These are phyloP conservation scores for Fusarium annulatum DNA, from an alignment of 2,329 filamentous ascomycete species.

Conservation along the genomic window DNA sequence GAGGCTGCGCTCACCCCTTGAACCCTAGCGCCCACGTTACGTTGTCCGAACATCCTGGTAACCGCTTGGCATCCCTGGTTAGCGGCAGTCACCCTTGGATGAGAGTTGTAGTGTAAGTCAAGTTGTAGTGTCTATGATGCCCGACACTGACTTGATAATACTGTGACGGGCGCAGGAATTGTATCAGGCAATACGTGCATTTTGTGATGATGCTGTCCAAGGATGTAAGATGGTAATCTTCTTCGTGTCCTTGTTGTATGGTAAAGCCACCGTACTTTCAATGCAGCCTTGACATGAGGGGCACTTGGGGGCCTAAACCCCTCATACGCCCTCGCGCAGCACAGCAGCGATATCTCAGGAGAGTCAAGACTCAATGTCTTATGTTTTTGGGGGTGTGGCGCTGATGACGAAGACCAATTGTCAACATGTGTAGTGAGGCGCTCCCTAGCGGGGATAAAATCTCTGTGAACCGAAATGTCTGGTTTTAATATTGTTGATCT, in stretches of 20 bases:
- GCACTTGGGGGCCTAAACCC: conserved; percentile 17
- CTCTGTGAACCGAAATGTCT: conserved; percentile 23
- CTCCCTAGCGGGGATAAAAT: conserved; percentile 27
- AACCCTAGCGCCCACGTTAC: conserved; percentile 42
- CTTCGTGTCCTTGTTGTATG: neutral
- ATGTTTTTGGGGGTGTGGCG: conserved; percentile 27
- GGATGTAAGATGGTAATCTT: no score
- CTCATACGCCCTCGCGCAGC: conserved; percentile 30
- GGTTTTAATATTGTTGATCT: conserved; percentile 38
- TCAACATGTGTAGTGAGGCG: conserved; percentile 3
- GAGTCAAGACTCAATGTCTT: conserved; percentile 32
- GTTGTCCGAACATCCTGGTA: conserved; percentile 38
- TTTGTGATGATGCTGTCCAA: neutral
- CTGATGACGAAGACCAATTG: conserved; percentile 11
- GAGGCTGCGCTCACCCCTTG: conserved; percentile 5
- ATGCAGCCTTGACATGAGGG: conserved; percentile 31
- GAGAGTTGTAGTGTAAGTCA: conserved; percentile 26
- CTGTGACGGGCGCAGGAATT: neutral
- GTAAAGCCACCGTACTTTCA: neutral
- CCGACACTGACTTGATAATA: conserved; percentile 2
- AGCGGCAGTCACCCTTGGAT: conserved; percentile 35
- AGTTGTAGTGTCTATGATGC: conserved; percentile 11
- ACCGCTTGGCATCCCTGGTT: conserved; percentile 26
- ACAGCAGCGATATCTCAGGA: conserved; percentile 24
- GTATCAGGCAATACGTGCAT: neutral